Evolutionary conservation across 192 early-diverging fungal genomes (phyloP), one percentile per base, ranked within the genome.

Genomic region (Podila clonocystis): DNA sequence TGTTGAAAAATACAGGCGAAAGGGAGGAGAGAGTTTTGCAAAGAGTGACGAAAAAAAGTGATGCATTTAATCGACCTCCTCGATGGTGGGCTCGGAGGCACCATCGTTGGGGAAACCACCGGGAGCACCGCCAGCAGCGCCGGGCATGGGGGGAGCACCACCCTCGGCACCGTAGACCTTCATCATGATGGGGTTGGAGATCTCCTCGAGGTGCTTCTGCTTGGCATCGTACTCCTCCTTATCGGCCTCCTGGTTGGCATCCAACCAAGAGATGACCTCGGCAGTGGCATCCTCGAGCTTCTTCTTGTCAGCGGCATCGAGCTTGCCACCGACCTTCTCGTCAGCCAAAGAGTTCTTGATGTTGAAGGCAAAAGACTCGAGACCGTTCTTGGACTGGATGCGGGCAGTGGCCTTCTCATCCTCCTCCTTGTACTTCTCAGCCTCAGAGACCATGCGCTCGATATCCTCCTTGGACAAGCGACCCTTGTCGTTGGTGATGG

Each of bases 401-500:
- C 95, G 94, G 55, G 91, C 92, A 62, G 95, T 96, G 64, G 92
- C 97, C 58, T 86, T 93, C 88, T 97, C 95, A 89, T 99, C 98
- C 88, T 99, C 97, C 72, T 91, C 94, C 91, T 95, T 95, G 72
- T 87, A 87, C 73, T 84, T 85, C 79, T 87, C 86, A 58, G 86
- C 86, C 74, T 86, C 85, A 28, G 66, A 50, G 64, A 82, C 83
- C 95, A 98, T 97, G 82, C 96, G 95, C 86, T 99, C 97, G 82
- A 99, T 98, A 77, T 98, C 96, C 83, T 98, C 98, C 93, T 98
- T 97, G 72, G 95, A 93, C 67, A 99, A 91, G 82, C 96, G 94
- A 68, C 97, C 97, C 92, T 97, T 97, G 91, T 97, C 96, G 91
- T 97, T 96, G 89, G 96, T 97, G 91, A 99, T 97, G 86, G 96